Evolutionary conservation across 306 rosid genomes (phyloP).

Genomic region (Cucumis melo): DNA sequence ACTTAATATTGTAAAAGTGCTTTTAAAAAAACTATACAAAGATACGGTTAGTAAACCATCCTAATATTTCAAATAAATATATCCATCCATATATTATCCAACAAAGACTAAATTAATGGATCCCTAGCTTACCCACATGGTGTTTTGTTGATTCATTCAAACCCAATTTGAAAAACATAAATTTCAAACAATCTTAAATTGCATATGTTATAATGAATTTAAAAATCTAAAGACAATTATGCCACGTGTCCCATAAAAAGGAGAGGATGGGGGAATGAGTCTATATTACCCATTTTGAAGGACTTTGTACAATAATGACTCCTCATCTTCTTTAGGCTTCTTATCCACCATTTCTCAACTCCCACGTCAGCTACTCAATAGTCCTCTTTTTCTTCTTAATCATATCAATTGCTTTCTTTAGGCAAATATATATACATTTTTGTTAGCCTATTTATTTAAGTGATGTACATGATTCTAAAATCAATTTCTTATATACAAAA

Average conservation of each 20-base stretch:
- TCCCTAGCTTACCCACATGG: neutral
- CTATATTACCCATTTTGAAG: neutral
- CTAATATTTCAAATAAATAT: neutral
- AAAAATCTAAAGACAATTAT: neutral
- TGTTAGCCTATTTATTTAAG: neutral
- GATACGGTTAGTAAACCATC: neutral
- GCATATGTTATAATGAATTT: neutral
- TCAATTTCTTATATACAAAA: no score
- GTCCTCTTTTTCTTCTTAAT: neutral
- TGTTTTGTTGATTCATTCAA: neutral
- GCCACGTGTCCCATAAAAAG: neutral
- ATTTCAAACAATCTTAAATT: neutral
- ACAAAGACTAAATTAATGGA: neutral
- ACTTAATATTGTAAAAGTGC: neutral
- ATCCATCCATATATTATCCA: neutral
- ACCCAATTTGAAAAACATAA: neutral
- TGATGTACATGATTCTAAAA: neutral
- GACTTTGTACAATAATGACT: neutral
- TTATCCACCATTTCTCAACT: neutral
- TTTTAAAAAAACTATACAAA: neutral
- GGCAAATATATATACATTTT: neutral
- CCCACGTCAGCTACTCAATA: neutral
- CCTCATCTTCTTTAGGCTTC: neutral
- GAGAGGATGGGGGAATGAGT: neutral
- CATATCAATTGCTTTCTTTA: neutral